phyloP scores from a whole-genome alignment of 345 rosid genomes.

The Ceriops zippeliana region DNA sequence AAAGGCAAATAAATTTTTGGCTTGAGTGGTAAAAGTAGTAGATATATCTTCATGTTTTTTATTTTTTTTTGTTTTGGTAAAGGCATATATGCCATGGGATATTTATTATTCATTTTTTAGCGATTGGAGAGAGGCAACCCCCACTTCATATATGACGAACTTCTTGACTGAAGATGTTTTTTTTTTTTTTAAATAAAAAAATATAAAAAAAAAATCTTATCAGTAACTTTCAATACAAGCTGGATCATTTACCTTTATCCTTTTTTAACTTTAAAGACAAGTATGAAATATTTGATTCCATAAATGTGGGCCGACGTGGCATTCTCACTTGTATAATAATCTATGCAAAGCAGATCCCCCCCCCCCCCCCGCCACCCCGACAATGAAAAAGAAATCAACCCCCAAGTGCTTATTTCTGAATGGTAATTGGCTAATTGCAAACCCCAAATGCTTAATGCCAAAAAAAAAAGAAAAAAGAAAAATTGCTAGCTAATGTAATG shows the following conservation, averaged over 20 bases:
- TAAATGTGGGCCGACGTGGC: not conserved
- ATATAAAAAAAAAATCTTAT: no score
- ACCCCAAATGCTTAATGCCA: no score
- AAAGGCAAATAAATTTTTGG: no score
- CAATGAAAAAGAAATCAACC: no score
- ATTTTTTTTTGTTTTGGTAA: not conserved
- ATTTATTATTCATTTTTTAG: not conserved
- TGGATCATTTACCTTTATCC: not conserved
- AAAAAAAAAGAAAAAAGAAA: no score
- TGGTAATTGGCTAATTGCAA: no score
- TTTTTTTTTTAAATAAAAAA: no score
- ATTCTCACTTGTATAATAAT: not conserved
- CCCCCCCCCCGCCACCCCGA: no score
- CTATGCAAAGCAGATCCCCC: no score
- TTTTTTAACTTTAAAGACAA: not conserved
- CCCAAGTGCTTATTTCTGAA: no score
- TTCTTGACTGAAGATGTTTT: not conserved
- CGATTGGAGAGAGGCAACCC: not conserved
- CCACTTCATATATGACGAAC: not conserved
- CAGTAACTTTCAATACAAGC: not conserved
- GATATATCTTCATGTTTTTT: not conserved
- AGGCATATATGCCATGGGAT: not conserved
- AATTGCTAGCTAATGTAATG: no score
- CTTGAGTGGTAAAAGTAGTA: no score
- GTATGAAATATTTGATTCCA: not conserved